These are phyloP conservation scores for Crithidia bombi DNA, from an alignment of 208 protist genomes.

Conservation along the genomic window DNA sequence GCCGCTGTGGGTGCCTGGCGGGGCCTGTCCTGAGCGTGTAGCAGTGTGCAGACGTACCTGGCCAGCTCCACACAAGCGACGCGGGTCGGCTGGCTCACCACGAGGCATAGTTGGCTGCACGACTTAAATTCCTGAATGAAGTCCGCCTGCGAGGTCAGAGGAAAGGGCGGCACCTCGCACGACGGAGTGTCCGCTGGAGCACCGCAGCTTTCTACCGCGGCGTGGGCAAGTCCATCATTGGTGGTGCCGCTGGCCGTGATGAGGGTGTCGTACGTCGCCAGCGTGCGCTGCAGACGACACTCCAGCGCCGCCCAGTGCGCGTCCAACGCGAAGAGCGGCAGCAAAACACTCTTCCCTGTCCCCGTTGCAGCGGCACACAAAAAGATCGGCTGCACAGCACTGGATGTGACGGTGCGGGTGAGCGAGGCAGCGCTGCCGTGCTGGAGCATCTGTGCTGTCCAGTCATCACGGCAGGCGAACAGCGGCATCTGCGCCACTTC, in stretches of 20 bases:
- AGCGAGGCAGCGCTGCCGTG: conserved; percentile 30
- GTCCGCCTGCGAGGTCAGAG: conserved; percentile 23
- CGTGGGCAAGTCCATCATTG: not conserved
- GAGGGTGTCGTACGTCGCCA: conserved; percentile 21
- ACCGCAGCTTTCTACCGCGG: not conserved
- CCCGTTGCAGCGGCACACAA: conserved; percentile 70
- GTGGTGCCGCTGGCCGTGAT: conserved; percentile 3
- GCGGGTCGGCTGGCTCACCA: conserved; percentile 85
- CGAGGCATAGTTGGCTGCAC: conserved; percentile 65
- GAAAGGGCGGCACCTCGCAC: conserved; percentile 3
- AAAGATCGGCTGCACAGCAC: conserved; percentile 36
- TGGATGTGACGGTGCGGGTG: not conserved
- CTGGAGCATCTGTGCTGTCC: conserved; percentile 26
- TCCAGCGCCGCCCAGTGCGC: conserved; percentile 67
- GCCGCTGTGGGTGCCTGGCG: not conserved
- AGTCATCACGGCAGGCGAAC: conserved; percentile 36
- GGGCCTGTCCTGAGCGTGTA: not conserved
- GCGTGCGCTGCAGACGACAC: conserved; percentile 29
- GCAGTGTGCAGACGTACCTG: conserved; percentile 46
- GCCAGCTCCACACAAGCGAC: conserved; percentile 73
- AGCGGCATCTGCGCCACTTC: conserved; percentile 38
- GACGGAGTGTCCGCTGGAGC: not conserved
- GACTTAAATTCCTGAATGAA: conserved; percentile 49
- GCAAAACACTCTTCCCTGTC: conserved; percentile 72
- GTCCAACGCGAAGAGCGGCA: conserved; percentile 72